Evolutionary conservation across 2,329 filamentous ascomycete species (phyloP).

Genomic region (Daldinia sp.): DNA sequence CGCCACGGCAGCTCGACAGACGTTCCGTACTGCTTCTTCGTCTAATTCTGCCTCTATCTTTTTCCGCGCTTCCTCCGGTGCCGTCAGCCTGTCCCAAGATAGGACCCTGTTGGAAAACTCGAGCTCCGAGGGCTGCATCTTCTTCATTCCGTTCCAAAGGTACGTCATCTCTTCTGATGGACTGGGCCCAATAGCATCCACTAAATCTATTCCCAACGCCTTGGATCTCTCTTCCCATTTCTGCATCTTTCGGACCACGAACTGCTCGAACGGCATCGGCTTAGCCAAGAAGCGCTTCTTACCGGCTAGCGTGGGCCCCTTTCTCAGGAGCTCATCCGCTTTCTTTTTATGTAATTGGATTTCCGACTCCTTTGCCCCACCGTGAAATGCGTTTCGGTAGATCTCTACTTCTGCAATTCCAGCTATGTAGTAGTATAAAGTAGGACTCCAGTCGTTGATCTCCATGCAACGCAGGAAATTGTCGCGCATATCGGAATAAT

Average conservation of each 20-base stretch:
- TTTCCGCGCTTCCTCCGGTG: constrained; percentile 54
- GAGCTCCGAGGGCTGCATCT: constrained; percentile 77
- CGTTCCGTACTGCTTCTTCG: constrained; percentile 72
- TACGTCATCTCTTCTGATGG: constrained; percentile 93
- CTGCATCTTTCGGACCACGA: constrained; percentile 82
- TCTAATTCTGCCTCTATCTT: constrained; percentile 67
- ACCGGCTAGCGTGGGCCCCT: constrained; percentile 79
- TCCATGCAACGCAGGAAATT: constrained; percentile 80
- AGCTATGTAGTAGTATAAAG: constrained; percentile 89
- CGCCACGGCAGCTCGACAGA: constrained; percentile 75
- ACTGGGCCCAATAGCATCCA: constrained; percentile 83
- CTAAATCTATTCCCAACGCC: constrained; percentile 73
- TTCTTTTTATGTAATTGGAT: constrained; percentile 69
- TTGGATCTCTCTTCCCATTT: constrained; percentile 89
- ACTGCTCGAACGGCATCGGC: constrained; percentile 90
- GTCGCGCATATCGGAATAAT: constrained; percentile 79
- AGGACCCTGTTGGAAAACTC: constrained; percentile 72
- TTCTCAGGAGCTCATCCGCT: constrained; percentile 77
- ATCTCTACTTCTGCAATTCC: constrained; percentile 82
- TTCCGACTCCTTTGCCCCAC: constrained; percentile 55
- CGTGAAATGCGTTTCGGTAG: constrained; percentile 74
- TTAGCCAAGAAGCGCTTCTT: constrained; percentile 91
- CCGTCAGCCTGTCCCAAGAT: constrained; percentile 72
- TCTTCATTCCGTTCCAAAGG: constrained; percentile 90
- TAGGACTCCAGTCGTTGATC: constrained; percentile 91